These are phyloP conservation scores for Juncus effusus DNA, from an alignment of 176 grass and related monocot species.

Conservation along the genomic window DNA sequence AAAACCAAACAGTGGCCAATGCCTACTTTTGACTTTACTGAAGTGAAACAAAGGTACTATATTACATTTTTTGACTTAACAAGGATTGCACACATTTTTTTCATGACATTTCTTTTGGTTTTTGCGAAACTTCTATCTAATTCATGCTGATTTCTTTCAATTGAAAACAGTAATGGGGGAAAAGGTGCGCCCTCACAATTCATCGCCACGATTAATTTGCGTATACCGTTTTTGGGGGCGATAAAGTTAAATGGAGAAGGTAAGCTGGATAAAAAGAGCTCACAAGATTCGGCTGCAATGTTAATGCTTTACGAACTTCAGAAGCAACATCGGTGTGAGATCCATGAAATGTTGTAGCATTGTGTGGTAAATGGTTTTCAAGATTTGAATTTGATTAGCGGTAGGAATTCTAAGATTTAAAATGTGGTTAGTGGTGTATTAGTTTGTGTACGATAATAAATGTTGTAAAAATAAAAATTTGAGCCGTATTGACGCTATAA, in stretches of 20 bases:
- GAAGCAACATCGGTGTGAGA: constrained; percentile 35
- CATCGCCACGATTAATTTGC: constrained; percentile 50
- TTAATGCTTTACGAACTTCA: constrained; percentile 74
- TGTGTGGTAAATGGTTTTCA: no score
- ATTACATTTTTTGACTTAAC: no score
- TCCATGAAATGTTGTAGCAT: constrained; percentile 33
- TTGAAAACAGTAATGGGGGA: constrained; percentile 8
- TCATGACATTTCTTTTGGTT: neutral
- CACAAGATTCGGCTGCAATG: constrained; percentile 71
- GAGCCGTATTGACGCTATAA: no score
- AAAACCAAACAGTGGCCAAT: constrained; percentile 73
- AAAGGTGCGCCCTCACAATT: constrained; percentile 35
- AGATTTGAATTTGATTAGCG: no score
- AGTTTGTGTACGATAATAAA: no score
- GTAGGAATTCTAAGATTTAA: no score
- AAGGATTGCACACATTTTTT: no score
- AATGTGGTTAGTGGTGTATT: no score
- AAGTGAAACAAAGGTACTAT: constrained; percentile 53
- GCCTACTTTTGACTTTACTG: constrained; percentile 53
- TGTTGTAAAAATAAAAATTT: no score
- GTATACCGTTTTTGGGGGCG: constrained; percentile 44
- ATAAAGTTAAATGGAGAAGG: constrained; percentile 52
- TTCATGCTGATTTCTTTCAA: no score
- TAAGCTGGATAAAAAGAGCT: constrained; percentile 63
- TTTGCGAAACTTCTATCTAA: neutral